Evolutionary conservation across 805 yeast species (phyloP).

Genomic region (Metschnikowia matae): DNA sequence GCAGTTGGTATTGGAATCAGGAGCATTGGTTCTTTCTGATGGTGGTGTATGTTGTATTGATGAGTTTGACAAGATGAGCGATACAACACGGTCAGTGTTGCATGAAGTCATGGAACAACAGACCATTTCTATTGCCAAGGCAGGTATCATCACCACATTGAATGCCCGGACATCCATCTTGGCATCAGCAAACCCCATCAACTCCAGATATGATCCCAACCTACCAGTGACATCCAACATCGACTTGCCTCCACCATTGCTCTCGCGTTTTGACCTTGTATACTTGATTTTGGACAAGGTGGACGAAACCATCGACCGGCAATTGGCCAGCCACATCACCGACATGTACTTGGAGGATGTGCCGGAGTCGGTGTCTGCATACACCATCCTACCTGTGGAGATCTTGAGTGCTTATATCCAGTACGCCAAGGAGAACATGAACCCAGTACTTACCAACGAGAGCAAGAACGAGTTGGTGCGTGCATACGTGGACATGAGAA

Average conservation of each 20-base stretch:
- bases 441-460: constrained; percentile 74
- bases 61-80: constrained; percentile 97
- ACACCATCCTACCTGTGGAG: constrained; percentile 78
- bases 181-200: constrained; percentile 96
- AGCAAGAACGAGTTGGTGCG: constrained; percentile 84
- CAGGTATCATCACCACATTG: constrained; percentile 94
- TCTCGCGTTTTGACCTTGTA: constrained; percentile 93
- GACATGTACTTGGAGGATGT: constrained; percentile 86
- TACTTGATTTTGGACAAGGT: constrained; percentile 90
- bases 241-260: constrained; percentile 92
- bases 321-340: constrained; percentile 86
- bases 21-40: constrained; percentile 93
- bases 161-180: constrained; percentile 94
- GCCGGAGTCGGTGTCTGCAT: constrained; percentile 64
- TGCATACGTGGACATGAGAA: constrained; percentile 90
- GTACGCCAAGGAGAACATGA: constrained; percentile 81
- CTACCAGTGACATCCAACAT: constrained; percentile 93
- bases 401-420: constrained; percentile 85
- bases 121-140: constrained; percentile 96
- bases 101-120: constrained; percentile 99
- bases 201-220: constrained; percentile 91
- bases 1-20: constrained; percentile 90
- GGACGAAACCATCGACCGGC: constrained; percentile 79
- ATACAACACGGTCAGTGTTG: constrained; percentile 86
- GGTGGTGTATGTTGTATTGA: constrained; percentile 99